Base-by-base conservation (phyloP, 2,329 filamentous ascomycete genomes). In the Clonostachys rhizophaga region DNA sequence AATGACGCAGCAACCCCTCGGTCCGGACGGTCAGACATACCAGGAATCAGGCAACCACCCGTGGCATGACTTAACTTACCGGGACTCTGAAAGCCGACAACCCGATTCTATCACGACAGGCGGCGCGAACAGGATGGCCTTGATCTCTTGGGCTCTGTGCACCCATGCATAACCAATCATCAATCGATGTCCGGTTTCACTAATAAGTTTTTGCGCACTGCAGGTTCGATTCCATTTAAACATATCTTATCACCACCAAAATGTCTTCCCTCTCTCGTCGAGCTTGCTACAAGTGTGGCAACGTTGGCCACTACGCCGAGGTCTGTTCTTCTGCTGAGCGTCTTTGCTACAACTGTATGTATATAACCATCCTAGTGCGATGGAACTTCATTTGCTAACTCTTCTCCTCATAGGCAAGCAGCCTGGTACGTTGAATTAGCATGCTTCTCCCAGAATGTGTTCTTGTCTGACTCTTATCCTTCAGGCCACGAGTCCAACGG, bases 311-410 rank as follows among this genome's bases (percentile, higher is more conserved):
- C 68, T 84, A 82, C 56, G 76, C 75, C 65, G 91, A 97, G 81
- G 91, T 96, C 58, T 99, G 94, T 87, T 94, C 92, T 52, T 96
- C 92, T 50, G 88, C 91, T 50, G 92, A 99, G 81, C 89, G 94
- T 65, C 87, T 99, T 63, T 99, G 94, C 86, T 99, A 99, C 78
- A 99, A 99, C 80, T 99, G 94, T 91, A 78, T 69, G 86, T 73
- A 18, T 30, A 30, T 30, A 2, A 9, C 8, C 24, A 8, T 30
- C 24, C 10, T 18, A n/a, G 34, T 34, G 33, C 24, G 9, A 10
- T 30, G 9, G 8, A 30, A 33, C 24, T 36, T 18, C 35, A 16
- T 24, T 18, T 14, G 20, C 24, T 24, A 42, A 42, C 8, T 16
- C 43, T 36, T 45, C 34, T 17, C 8, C 51, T 36, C 11, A 45